These are phyloP conservation scores for Amanita muscaria DNA, from an alignment of 768 basidiomycete species.

Conservation along the genomic window DNA sequence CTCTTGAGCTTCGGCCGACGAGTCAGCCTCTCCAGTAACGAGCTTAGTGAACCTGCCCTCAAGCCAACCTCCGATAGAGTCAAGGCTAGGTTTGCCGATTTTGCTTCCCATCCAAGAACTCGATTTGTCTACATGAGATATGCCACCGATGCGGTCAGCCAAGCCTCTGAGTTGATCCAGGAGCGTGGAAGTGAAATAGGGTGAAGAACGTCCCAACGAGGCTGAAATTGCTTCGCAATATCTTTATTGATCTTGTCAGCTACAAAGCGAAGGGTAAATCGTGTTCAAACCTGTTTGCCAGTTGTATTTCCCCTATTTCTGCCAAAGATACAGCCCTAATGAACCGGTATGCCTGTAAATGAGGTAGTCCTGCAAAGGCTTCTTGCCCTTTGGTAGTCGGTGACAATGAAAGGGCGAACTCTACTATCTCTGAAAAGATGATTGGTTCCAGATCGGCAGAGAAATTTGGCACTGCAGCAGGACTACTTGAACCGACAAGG, in stretches of 20 bases:
- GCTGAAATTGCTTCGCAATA: slow-evolving; percentile 88
- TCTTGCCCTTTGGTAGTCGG: slow-evolving; percentile 78
- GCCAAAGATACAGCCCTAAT: slow-evolving; percentile 67
- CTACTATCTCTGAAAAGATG: slow-evolving; percentile 82
- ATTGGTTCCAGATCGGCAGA: slow-evolving; percentile 64
- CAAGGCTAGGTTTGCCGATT: slow-evolving; percentile 83
- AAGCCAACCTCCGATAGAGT: slow-evolving; percentile 86
- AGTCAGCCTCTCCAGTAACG: slow-evolving; percentile 85
- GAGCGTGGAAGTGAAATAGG: slow-evolving; percentile 58
- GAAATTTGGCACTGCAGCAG: slow-evolving; percentile 39
- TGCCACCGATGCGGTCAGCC: slow-evolving; percentile 66
- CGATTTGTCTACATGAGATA: slow-evolving; percentile 65
- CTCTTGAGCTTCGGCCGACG: slow-evolving; percentile 31
- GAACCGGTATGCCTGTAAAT: slow-evolving; percentile 83
- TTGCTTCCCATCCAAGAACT: slow-evolving; percentile 85
- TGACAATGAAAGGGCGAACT: slow-evolving; percentile 82
- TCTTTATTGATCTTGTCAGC: slow-evolving; percentile 30
- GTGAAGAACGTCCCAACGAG: slow-evolving; percentile 51
- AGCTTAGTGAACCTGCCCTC: slow-evolving; percentile 90
- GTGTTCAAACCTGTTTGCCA: slow-evolving; percentile 63
- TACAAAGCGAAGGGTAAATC: neutral
- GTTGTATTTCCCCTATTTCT: slow-evolving; percentile 71
- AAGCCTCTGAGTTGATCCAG: slow-evolving; percentile 71
- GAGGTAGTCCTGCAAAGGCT: slow-evolving; percentile 68
- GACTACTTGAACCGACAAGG: slow-evolving; percentile 64